phyloP scores from a whole-genome alignment of 2,329 filamentous ascomycete genomes.

The Fusarium humuli region DNA sequence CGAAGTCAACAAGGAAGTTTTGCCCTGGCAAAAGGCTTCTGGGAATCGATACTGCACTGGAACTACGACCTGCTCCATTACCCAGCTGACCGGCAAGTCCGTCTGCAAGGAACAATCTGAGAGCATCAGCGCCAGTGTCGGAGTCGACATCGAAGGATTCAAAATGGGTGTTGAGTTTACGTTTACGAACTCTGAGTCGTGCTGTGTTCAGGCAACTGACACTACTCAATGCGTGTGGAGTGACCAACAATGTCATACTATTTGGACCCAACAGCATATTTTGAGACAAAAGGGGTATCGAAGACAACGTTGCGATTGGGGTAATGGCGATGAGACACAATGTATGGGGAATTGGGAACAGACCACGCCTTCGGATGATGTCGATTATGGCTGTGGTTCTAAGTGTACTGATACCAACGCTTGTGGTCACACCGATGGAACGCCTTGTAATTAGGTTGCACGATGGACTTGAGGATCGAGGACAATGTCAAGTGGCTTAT shows the following conservation, averaged over 20 bases:
- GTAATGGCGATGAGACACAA: conserved; percentile 5
- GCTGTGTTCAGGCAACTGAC: neutral
- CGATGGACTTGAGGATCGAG: neutral
- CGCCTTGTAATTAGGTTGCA: neutral
- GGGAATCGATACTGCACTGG: no score
- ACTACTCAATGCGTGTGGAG: neutral
- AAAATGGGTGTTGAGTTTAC: neutral
- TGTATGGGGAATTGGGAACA: conserved; percentile 18
- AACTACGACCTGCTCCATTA: no score
- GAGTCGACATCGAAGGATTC: neutral
- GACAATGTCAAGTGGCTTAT: neutral
- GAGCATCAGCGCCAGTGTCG: neutral
- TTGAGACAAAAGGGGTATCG: conserved; percentile 9
- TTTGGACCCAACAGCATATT: conserved; percentile 16
- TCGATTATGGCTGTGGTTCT: conserved; percentile 7
- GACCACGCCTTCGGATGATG: conserved; percentile 8
- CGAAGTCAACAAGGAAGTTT: neutral
- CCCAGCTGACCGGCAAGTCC: neutral
- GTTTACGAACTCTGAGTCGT: neutral
- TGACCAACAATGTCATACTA: neutral
- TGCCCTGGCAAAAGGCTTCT: conserved; percentile 3
- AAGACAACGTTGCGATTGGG: conserved; percentile 6
- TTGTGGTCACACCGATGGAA: neutral
- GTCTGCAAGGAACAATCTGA: neutral
- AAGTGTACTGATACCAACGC: conserved; percentile 8